These are phyloP conservation scores for Fusarium xylarioides DNA, from an alignment of 2,329 filamentous ascomycete species.

Conservation along the genomic window DNA sequence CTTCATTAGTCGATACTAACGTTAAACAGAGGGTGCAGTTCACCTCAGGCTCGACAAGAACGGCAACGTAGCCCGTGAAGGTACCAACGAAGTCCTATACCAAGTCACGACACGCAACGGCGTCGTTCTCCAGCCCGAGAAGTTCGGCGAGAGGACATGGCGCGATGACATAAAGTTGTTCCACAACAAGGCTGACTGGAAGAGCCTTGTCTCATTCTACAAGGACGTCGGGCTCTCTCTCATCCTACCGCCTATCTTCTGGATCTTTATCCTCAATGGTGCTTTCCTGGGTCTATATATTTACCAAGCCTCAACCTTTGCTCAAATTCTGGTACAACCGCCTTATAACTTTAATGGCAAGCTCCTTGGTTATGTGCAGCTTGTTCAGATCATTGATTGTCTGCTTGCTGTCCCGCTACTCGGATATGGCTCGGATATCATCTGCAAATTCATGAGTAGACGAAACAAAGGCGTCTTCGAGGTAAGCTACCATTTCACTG, in stretches of 20 bases:
- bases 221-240: not conserved
- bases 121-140: not conserved
- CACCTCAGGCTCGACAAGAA: not conserved
- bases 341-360: not conserved
- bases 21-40: not conserved
- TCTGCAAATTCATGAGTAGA: constrained; percentile 11
- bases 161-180: not conserved
- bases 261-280: constrained; percentile 12
- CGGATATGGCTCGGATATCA: not conserved
- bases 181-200: not conserved
- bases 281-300: constrained; percentile 12
- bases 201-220: not conserved
- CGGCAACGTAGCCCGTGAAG: not conserved
- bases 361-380: not conserved
- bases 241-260: not conserved
- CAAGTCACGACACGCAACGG: constrained; percentile 14
- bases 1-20: accelerated
- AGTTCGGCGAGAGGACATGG: constrained; percentile 5
- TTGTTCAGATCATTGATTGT: not conserved
- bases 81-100: not conserved
- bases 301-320: constrained; percentile 6
- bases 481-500: no score
- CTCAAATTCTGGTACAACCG: not conserved
- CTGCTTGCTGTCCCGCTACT: not conserved
- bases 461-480: not conserved